phyloP scores from a whole-genome alignment of 352 stramenopile species.

The Globisporangium solare region DNA sequence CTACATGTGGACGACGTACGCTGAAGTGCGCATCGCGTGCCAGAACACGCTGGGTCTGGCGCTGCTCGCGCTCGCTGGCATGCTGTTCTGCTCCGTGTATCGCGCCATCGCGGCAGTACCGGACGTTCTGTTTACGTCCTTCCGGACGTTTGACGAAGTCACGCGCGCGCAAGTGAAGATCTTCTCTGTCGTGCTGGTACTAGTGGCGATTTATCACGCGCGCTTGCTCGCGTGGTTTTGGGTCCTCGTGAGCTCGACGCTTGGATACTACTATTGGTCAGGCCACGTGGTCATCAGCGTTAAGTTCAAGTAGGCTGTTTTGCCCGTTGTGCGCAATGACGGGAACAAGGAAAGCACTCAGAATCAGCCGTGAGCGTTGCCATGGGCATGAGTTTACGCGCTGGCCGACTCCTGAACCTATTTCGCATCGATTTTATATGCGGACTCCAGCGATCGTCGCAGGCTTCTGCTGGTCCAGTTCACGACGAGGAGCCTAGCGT shows the following conservation, averaged over 20 bases:
- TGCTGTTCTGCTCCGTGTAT: constrained; percentile 30
- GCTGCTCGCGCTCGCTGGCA: constrained; percentile 18
- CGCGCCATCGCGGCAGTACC: constrained; percentile 20
- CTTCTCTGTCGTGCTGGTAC: constrained; percentile 16
- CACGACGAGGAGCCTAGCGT: no score
- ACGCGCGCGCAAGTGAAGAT: constrained; percentile 42
- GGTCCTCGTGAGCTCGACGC: constrained; percentile 16
- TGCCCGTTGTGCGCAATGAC: no score
- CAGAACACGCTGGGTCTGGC: constrained; percentile 20
- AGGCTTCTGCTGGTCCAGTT: no score
- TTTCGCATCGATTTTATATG: no score
- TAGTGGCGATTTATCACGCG: constrained; percentile 26
- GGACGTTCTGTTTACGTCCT: constrained; percentile 20
- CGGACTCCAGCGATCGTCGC: no score
- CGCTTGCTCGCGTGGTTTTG: constrained; percentile 37
- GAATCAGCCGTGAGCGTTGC: no score
- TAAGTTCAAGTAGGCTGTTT: constrained; percentile 16
- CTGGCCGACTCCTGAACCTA: no score
- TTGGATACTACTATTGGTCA: constrained; percentile 48
- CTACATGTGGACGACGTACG: constrained; percentile 24
- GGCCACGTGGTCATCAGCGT: constrained; percentile 30
- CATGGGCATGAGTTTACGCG: no score
- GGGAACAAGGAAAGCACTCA: no score
- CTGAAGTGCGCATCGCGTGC: constrained; percentile 28
- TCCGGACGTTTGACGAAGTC: constrained; percentile 32